Evolutionary conservation across 1,139 yeast species (phyloP), one percentile per base, ranked within the genome.

Genomic region (Yarrowia galli): DNA sequence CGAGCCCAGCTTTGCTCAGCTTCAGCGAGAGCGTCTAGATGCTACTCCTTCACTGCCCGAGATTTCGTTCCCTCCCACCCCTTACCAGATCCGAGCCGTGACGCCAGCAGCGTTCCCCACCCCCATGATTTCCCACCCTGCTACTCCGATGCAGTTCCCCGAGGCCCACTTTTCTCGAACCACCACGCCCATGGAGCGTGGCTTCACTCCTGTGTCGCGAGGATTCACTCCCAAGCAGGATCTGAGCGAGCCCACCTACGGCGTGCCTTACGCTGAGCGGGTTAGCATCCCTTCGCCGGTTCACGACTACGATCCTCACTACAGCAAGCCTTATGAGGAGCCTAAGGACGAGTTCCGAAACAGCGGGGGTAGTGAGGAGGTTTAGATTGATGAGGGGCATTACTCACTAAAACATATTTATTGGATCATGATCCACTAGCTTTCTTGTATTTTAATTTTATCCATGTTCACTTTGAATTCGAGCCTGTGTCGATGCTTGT

Each of bases 371-470:
- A 38, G 63, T n/a, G 63, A 56, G 36, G 63, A 56, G n/a, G 25
- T 38, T n/a, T 54, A 36, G 42, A 6, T 8, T 2, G 32, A 23
- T 12, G 35, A 9, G 23, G 54, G 40, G 20, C n/a, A 22, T n/a
- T n/a, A n/a, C 58, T 53, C 58, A 9, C 43, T 36, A 53, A 35
- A 36, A 25, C 63, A 23, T 56, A 56, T 56, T 56, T 56, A 56
- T 56, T 56, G 63, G 63, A 56, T 42, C 48, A 56, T 40, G 35
- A 28, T 56, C 63, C 63, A 54, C 60, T 42, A 56, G 32, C 63
- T 42, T 56, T 53, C 63, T 56, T 56, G 63, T 56, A 56, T 42
- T 56, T 56, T 56, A 56, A 56, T 56, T 56, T 53, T 38, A 35
- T 46, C 9, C 32, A 28, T 28, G 32, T 28, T 28, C n/a, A n/a